These are phyloP conservation scores for Hericium coralloides DNA, from an alignment of 768 basidiomycete genomes.

Conservation along the genomic window DNA sequence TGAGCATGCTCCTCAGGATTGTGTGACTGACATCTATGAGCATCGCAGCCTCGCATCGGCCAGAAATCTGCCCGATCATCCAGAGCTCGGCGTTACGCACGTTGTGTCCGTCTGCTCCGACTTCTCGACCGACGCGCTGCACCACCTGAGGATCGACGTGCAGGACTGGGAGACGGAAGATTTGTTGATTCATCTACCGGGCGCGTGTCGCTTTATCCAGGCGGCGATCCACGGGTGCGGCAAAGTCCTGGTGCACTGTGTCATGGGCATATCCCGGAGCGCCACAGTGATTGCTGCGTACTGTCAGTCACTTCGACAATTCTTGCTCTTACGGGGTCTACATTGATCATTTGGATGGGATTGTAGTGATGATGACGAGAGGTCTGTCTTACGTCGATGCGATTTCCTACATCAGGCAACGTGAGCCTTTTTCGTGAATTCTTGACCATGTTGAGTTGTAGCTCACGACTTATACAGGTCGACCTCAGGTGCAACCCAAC, in stretches of 20 bases:
- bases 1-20: not conserved
- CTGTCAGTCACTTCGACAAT: conserved; percentile 34
- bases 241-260: conserved; percentile 60
- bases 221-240: conserved; percentile 43
- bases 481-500: conserved; percentile 31
- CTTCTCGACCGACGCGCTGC: conserved; percentile 44
- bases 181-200: conserved; percentile 56
- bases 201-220: conserved; percentile 54
- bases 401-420: conserved; percentile 27
- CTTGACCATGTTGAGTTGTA: not conserved
- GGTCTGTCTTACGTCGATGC: conserved; percentile 8
- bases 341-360: not conserved
- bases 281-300: conserved; percentile 71
- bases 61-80: conserved; percentile 8
- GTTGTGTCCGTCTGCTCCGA: conserved; percentile 73
- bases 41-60: conserved; percentile 8
- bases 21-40: not conserved
- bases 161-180: conserved; percentile 43
- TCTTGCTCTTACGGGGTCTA: not conserved
- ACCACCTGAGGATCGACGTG: conserved; percentile 59
- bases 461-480: conserved; percentile 18
- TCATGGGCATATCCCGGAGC: conserved; percentile 67
- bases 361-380: conserved; percentile 12
- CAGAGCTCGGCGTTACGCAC: conserved; percentile 71
- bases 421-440: conserved; percentile 10